Evolutionary conservation across 306 rosid species (phyloP).

Genomic region (Carpinus fangiana): DNA sequence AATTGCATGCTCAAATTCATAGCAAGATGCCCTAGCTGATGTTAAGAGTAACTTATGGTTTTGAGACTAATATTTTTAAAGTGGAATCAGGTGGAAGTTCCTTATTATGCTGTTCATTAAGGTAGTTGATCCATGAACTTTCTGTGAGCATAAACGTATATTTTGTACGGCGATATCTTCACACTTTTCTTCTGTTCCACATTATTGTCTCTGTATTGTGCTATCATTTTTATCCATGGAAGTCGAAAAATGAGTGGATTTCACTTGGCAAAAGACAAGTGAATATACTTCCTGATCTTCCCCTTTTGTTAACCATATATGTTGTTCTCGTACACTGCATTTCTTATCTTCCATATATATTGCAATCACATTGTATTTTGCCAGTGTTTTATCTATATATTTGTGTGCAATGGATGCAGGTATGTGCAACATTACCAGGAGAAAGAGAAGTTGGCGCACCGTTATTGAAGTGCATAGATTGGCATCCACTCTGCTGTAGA

Average conservation of each 20-base stretch:
- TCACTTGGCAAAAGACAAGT: background rate
- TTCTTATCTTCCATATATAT: background rate
- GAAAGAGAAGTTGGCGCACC: constrained; percentile 49
- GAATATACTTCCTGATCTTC: background rate
- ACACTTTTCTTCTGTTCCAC: background rate
- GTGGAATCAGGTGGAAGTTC: background rate
- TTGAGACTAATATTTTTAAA: background rate
- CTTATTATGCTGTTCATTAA: background rate
- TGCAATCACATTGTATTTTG: background rate
- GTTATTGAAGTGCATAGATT: constrained; percentile 35
- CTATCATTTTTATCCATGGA: background rate
- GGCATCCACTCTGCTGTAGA: background rate
- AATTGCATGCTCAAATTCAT: background rate
- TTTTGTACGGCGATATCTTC: background rate
- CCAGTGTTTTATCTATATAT: background rate
- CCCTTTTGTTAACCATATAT: background rate
- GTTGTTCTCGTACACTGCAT: background rate
- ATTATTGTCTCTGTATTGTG: background rate
- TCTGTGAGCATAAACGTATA: background rate
- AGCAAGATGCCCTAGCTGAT: background rate
- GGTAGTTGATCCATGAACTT: background rate
- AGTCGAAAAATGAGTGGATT: background rate
- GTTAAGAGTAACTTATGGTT: background rate
- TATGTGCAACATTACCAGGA: constrained; percentile 45
- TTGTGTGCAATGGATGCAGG: constrained; percentile 31